A percentile compares a stretch with the other conserved stretches of the same genome.
These are phyloP conservation scores for Suillus luteus DNA, from an alignment of 768 basidiomycete genomes.

Conservation along the genomic window DNA sequence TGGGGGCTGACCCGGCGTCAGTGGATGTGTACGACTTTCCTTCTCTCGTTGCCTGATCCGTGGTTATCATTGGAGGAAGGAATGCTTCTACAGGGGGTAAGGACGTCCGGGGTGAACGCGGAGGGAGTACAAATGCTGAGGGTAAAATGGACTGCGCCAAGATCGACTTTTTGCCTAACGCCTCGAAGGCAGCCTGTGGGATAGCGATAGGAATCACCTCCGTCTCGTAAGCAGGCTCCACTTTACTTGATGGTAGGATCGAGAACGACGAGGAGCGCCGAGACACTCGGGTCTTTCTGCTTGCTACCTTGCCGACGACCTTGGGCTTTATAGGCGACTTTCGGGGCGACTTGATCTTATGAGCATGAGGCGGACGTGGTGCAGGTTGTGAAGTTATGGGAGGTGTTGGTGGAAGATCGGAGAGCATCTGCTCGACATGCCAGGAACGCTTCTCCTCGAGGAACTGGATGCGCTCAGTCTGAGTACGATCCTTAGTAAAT, in stretches of 20 bases:
- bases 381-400: conserved; percentile 27
- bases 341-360: conserved; percentile 38
- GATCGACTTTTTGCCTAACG: conserved; percentile 19
- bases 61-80: conserved; percentile 28
- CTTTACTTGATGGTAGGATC: conserved; percentile 35
- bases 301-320: conserved; percentile 48
- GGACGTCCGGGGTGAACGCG: conserved; percentile 71
- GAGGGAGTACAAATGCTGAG: conserved; percentile 75
- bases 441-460: conserved; percentile 74
- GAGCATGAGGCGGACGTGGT: conserved; percentile 28
- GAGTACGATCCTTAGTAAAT: conserved; percentile 15
- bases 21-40: neutral
- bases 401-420: conserved; percentile 54
- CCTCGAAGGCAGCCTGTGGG: conserved; percentile 30
- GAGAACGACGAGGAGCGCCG: conserved; percentile 47
- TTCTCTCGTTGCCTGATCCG: conserved; percentile 17
- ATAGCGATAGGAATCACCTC: conserved; percentile 43
- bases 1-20: conserved; percentile 1
- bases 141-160: conserved; percentile 55
- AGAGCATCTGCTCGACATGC: conserved; percentile 64
- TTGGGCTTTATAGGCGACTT: conserved; percentile 49
- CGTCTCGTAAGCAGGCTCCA: conserved; percentile 53
- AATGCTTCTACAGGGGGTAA: conserved; percentile 53
- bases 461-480: conserved; percentile 65
- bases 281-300: conserved; percentile 47